Evolutionary conservation across 805 yeast genomes (phyloP), one percentile per base, ranked within the genome.

Genomic region (Yarrowia deformans): DNA sequence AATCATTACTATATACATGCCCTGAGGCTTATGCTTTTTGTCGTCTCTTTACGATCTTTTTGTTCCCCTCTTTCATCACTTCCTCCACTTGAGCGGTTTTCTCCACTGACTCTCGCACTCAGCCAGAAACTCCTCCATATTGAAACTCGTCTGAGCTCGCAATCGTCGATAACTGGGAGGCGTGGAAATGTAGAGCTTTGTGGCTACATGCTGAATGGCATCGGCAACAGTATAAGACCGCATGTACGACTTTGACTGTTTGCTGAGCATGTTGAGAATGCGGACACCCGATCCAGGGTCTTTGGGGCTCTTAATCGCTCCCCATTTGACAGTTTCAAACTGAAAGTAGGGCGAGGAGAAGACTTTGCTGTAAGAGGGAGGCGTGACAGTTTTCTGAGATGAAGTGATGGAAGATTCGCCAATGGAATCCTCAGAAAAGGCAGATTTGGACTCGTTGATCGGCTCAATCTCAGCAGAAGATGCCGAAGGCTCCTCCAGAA

Each of bases 241-340:
- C 7, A 60, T 45, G 13, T 34, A 13, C 8, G 66, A 29, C 19
- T 35, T 35, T 2, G 34, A 34, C 9, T 60, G 16, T 13, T 34
- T n/a, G 3, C n/a, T 12, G 8, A 60, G 66, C 29, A 23, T 18
- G 66, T 14, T 43, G 42, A 60, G 66, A 13, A 60, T 43, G 5
- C 66, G 8, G 1, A 60, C 66, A 18, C 66, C 66, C 10, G 66
- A 32, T 18, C 66, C 66, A 5, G 66, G 66, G 9, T 60, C 66
- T 4, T 42, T 60, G 13, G 66, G 66, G 10, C 42, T 10, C 16
- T 60, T 60, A 32, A 60, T 60, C 1, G 42, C 52, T 5, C 66
- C 66, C 66, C 66, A 60, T 14, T 60, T 60, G 52, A 60, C 40
- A 1, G 66, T 60, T 13, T 60, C 66, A 60, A 60, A 60, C 34